Conservation (phyloP, 2,329 filamentous ascomycete species). For the Nemania sp. region DNA sequence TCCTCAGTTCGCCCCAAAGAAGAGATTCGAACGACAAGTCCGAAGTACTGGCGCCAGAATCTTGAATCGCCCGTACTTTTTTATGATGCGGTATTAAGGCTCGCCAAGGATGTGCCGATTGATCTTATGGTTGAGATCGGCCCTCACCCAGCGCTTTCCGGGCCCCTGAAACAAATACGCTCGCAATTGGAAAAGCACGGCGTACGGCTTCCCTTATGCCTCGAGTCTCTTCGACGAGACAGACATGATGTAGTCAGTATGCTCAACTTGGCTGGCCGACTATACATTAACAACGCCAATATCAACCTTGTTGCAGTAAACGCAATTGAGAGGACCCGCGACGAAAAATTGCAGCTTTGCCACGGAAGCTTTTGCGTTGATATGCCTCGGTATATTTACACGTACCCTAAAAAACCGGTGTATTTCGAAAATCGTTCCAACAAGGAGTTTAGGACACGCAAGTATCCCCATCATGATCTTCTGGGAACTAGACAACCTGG, state of each 20-base stretch:
- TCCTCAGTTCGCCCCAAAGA: conserved; percentile 9
- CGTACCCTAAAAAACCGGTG: conserved; percentile 10
- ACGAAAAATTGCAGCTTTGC: background rate
- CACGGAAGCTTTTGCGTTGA: conserved; percentile 15
- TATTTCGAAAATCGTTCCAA: conserved; percentile 25
- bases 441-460: conserved; percentile 8
- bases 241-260: conserved; percentile 16
- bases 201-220: background rate
- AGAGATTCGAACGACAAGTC: background rate
- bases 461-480: conserved; percentile 13
- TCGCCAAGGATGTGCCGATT: background rate
- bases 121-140: conserved; percentile 28
- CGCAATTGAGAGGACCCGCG: background rate
- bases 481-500: conserved; percentile 13
- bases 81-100: background rate
- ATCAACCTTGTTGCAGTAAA: conserved; percentile 27
- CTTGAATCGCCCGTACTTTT: conserved; percentile 21
- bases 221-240: conserved; percentile 17
- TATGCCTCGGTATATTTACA: conserved; percentile 24
- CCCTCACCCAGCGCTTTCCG: conserved; percentile 19
- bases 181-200: background rate
- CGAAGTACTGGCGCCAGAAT: conserved; percentile 16
- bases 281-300: conserved; percentile 10
- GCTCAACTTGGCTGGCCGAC: conserved; percentile 2
- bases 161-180: conserved; percentile 24